Evolutionary conservation across 2,329 filamentous ascomycete genomes (phyloP).

Genomic region (Colletotrichum coccodes): DNA sequence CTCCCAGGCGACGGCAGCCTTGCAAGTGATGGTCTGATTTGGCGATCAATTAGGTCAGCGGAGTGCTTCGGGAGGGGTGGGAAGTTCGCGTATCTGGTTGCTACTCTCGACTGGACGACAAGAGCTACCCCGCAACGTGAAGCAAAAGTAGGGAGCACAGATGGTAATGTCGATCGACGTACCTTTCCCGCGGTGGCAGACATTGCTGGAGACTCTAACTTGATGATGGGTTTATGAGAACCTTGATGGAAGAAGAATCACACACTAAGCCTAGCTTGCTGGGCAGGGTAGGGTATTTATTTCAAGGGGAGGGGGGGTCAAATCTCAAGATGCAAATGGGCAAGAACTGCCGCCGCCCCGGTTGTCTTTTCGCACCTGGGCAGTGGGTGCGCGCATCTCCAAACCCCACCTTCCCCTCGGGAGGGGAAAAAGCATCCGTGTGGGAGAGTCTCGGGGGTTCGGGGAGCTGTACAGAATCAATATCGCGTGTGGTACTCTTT

Average conservation of each 20-base stretch:
- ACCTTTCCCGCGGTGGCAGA: conserved; percentile 36
- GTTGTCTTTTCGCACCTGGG: conserved; percentile 6
- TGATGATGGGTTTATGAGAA: conserved; percentile 29
- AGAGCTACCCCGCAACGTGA: conserved; percentile 33
- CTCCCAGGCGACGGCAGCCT: conserved; percentile 98
- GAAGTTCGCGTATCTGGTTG: not conserved
- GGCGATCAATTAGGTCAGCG: conserved; percentile 19
- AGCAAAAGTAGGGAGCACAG: conserved; percentile 10
- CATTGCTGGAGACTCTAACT: conserved; percentile 21
- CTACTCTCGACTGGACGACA: not conserved
- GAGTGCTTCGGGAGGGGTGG: not conserved
- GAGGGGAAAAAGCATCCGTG: conserved; percentile 12
- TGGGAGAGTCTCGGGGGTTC: conserved; percentile 26
- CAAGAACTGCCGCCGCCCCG: conserved; percentile 24
- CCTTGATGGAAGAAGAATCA: conserved; percentile 32
- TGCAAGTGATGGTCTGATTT: conserved; percentile 88
- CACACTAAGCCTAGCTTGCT: conserved; percentile 21
- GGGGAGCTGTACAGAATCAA: conserved; percentile 14
- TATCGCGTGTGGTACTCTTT: not conserved
- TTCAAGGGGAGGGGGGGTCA: conserved; percentile 3
- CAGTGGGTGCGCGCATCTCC: conserved; percentile 22
- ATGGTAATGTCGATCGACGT: conserved; percentile 3
- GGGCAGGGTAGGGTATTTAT: conserved; percentile 33
- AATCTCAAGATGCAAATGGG: conserved; percentile 12
- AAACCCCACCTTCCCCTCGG: conserved; percentile 28